Percentiles rank a stretch among this genome's conserved stretches.
phyloP scores from a whole-genome alignment of 2,329 filamentous ascomycete genomes.

The Fusarium devonianum region DNA sequence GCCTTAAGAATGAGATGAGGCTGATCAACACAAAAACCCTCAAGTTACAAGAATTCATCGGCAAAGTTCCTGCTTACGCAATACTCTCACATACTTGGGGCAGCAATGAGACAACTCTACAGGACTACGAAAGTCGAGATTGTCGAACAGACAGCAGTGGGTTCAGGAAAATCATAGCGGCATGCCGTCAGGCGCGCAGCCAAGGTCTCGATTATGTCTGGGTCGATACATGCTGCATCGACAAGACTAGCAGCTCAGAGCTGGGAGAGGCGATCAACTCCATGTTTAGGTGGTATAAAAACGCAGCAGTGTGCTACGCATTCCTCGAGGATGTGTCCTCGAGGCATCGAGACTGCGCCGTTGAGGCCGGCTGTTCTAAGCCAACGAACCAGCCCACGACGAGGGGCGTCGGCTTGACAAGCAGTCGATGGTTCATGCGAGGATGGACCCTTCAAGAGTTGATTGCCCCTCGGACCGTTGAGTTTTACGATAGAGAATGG shows the following conservation, averaged over 20 bases:
- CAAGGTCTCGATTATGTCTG: conserved; percentile 20
- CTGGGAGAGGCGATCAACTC: conserved; percentile 27
- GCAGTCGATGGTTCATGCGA: conserved; percentile 10
- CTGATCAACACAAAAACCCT: conserved; percentile 7
- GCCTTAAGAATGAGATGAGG: background rate
- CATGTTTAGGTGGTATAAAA: conserved; percentile 29
- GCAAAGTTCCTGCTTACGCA: conserved; percentile 6
- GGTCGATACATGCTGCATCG: conserved; percentile 31
- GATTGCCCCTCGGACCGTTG: background rate
- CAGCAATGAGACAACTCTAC: conserved; percentile 4
- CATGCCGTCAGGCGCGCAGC: conserved; percentile 1
- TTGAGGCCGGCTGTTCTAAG: background rate
- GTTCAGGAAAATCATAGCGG: conserved; percentile 15
- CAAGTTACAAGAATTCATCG: background rate
- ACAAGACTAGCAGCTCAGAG: conserved; percentile 24
- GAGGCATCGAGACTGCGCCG: background rate
- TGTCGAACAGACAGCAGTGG: background rate
- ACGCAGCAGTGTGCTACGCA: conserved; percentile 13
- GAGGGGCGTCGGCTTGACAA: background rate
- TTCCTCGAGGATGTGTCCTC: conserved; percentile 7
- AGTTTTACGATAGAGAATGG: conserved; percentile 6
- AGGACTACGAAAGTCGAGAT: conserved; percentile 1
- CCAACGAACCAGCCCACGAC: background rate
- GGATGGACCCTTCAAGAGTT: conserved; percentile 19
- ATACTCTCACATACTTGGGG: conserved; percentile 18